Conservation (phyloP, 164 flowering plant species). For the Chimonanthus praecox region DNA sequence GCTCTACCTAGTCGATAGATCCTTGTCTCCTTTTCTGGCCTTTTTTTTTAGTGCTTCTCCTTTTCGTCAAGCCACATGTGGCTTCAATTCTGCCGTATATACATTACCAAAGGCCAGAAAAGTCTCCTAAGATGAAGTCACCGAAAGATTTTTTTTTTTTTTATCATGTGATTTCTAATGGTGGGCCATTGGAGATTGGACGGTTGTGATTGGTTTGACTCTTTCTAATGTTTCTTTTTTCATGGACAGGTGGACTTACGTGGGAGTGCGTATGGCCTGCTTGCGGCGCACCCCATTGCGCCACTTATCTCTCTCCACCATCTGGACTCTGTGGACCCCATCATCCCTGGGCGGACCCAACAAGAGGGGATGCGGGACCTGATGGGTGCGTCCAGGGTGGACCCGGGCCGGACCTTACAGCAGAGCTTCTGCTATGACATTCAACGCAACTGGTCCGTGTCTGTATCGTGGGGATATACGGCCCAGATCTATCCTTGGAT, state of each 20-base stretch:
- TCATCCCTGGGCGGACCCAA: constrained; percentile 41
- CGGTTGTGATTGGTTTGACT: too few species aligned
- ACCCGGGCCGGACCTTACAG: constrained; percentile 60
- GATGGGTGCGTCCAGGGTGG: constrained; percentile 34
- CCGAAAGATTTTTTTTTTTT: too few species aligned
- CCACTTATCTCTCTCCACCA: constrained; percentile 86
- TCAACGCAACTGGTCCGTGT: constrained; percentile 50
- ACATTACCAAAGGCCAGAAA: too few species aligned
- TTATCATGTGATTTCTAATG: too few species aligned
- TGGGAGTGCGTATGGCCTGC: constrained; percentile 46
- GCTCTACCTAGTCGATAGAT: too few species aligned
- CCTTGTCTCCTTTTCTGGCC: too few species aligned
- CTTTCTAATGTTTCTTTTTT: background rate
- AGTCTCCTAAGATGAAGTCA: too few species aligned
- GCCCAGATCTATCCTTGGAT: constrained; percentile 51
- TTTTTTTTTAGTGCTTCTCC: too few species aligned
- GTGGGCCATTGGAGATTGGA: too few species aligned
- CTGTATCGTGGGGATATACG: constrained; percentile 83
- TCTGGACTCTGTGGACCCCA: constrained; percentile 56
- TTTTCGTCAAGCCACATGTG: too few species aligned
- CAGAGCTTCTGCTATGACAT: constrained; percentile 64
- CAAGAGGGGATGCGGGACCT: constrained; percentile 37
- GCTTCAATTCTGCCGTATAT: too few species aligned
- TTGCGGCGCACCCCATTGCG: constrained; percentile 82
- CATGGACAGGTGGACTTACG: constrained; percentile 41